Evolutionary conservation across 192 early-diverging fungal species (phyloP), one percentile per base, ranked within the genome.

Genomic region (Coemansia sp.): DNA sequence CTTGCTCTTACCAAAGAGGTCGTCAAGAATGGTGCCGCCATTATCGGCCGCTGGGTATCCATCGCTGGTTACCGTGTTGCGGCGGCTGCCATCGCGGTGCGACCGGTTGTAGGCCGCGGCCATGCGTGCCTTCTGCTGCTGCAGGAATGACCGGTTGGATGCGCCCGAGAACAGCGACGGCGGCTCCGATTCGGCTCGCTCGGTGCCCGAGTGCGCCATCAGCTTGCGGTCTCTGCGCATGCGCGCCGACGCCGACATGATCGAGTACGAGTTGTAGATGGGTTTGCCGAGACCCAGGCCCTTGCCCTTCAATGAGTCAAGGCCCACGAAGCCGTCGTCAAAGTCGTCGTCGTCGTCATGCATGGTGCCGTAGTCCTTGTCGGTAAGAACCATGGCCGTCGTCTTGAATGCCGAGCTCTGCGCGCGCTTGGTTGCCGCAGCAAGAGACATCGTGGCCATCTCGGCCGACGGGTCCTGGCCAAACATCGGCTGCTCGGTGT

Each of bases 381-480:
- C 60, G 2, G 63, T 64, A 18, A 65, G 60, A 14, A 67, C 64
- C 34, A 65, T 67, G 0, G 66, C 75, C 0, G 61, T 53, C 0
- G 75, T 69, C 52, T 60, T 48, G 67, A 78, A 78, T 10, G 70
- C 75, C 14, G 75, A 73, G 18, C 22, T 39, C 19, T 69, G 64
- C 19, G 67, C 42, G 34, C 72, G 70, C 61, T 60, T 69, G 34
- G 20, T 50, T 10, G 75, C 70, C 0, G 75, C 75, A 0, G 52
- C 48, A 16, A 72, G 55, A 23, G 75, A 72, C 46, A 68, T 22
- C 1, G 75, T 72, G 14, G 67, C 69, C 30, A 48, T 45, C n/a
- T 62, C 67, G 1, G 55, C 13, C 32, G 53, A 2, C 16, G 11
- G 22, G 42, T 29, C 45, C 22, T 47, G 39, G 16, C 16, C 28